phyloP scores from a whole-genome alignment of 371 early-diverging fungal genomes.

The Coemansia sp. region DNA sequence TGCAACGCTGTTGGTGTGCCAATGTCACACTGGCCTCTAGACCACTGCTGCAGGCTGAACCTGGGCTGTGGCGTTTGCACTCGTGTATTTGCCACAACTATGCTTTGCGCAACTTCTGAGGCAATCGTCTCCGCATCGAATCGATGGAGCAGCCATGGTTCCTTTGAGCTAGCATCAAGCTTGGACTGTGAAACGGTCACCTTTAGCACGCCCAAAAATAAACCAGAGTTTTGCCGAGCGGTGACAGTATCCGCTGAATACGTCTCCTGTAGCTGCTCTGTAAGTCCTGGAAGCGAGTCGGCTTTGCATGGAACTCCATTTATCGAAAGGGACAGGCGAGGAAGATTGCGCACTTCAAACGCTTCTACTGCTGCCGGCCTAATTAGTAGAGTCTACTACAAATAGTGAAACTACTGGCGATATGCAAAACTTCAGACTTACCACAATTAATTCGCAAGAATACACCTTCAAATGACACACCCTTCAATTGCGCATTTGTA shows the following conservation, averaged over 20 bases:
- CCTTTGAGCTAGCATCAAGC: constrained; percentile 22
- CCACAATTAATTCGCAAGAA: constrained; percentile 5
- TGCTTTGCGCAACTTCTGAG: constrained; percentile 4
- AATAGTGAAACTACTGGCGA: background rate
- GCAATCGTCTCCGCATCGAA: constrained; percentile 18
- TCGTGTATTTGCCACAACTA: background rate
- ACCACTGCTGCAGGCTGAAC: constrained; percentile 9
- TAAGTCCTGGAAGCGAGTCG: constrained; percentile 12
- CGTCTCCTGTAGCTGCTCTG: constrained; percentile 4
- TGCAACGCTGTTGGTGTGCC: constrained; percentile 1
- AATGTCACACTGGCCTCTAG: constrained; percentile 9
- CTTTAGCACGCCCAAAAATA: constrained; percentile 23
- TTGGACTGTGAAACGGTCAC: constrained; percentile 7
- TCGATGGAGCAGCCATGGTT: constrained; percentile 8
- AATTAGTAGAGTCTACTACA: background rate
- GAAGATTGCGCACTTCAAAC: background rate
- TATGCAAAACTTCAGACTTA: background rate
- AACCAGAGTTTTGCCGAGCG: background rate
- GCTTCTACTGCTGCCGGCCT: background rate
- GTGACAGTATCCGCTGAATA: background rate
- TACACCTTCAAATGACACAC: constrained; percentile 18
- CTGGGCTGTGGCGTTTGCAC: background rate
- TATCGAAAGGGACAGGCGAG: constrained; percentile 12
- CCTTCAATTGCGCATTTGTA: background rate
- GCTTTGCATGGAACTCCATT: constrained; percentile 20